Conservation (phyloP, 208 protist species). For the Trypanosoma boissoni region DNA sequence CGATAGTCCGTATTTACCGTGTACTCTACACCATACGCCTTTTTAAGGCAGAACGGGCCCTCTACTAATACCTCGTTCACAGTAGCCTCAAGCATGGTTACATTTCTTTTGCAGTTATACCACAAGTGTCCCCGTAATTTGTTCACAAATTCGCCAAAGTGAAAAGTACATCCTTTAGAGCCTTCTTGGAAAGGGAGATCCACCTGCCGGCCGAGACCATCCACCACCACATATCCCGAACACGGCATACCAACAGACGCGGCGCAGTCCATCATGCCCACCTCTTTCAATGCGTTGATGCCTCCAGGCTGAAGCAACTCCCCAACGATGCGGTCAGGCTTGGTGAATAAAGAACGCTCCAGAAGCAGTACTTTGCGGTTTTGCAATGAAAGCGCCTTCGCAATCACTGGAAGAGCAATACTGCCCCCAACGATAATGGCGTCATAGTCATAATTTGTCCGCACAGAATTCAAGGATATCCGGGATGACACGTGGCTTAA, state of each 20-base stretch:
- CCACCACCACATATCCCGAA: conserved; percentile 88
- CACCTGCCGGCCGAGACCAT: conserved; percentile 52
- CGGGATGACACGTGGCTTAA: conserved; percentile 56
- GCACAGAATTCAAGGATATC: conserved; percentile 33
- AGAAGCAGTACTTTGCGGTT: conserved; percentile 86
- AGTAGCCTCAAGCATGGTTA: conserved; percentile 84
- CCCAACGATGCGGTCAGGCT: conserved; percentile 94
- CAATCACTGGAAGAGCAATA: conserved; percentile 87
- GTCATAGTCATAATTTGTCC: conserved; percentile 86
- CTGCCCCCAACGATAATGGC: conserved; percentile 91
- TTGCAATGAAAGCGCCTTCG: conserved; percentile 82
- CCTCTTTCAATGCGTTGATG: conserved; percentile 66
- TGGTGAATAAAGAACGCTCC: conserved; percentile 86
- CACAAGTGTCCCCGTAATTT: conserved; percentile 77
- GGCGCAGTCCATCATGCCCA: conserved; percentile 90
- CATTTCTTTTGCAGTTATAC: conserved; percentile 60
- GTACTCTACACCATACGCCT: conserved; percentile 83
- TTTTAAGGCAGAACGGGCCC: conserved; percentile 43
- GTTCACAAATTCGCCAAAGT: conserved; percentile 93
- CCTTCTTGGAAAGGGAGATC: conserved; percentile 73
- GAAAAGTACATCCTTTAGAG: conserved; percentile 75
- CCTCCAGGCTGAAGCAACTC: conserved; percentile 96
- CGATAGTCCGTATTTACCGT: conserved; percentile 46
- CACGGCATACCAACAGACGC: conserved; percentile 79
- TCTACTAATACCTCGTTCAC: conserved; percentile 71